A percentile compares a stretch with the other conserved stretches of the same genome.
Evolutionary conservation across 768 basidiomycete genomes (phyloP).

Genomic region (Boletus rubescentipes): DNA sequence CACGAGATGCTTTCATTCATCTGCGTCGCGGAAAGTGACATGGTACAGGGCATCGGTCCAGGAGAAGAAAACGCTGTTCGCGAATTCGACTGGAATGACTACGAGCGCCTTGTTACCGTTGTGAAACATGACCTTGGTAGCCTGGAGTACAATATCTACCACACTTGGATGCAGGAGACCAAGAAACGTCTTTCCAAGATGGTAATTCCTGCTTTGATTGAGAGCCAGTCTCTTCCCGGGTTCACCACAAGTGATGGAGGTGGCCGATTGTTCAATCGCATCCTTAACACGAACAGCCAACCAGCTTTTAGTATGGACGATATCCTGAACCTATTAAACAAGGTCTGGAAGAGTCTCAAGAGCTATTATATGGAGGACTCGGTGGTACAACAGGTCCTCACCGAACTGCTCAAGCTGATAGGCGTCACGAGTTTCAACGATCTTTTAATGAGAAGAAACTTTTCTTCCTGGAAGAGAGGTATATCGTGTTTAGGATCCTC

Average conservation of each 20-base stretch:
- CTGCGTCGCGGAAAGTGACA: constrained; percentile 97
- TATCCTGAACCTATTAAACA: constrained; percentile 93
- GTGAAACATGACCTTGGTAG: constrained; percentile 99
- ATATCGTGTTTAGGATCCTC: constrained; percentile 21
- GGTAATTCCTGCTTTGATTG: constrained; percentile 98
- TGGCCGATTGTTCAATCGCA: constrained; percentile 89
- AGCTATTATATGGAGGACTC: constrained; percentile 98
- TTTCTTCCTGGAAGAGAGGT: constrained; percentile 99
- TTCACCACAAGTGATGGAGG: constrained; percentile 96
- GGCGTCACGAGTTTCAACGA: constrained; percentile 99
- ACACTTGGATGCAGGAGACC: constrained; percentile 98
- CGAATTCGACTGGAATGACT: constrained; percentile 95
- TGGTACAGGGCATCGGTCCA: constrained; percentile 96
- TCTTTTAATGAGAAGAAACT: constrained; percentile 96
- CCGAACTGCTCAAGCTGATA: constrained; percentile 91
- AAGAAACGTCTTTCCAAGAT: constrained; percentile 96
- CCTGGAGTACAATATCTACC: constrained; percentile 99
- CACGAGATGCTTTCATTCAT: constrained; percentile 99
- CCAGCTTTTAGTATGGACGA: constrained; percentile 99
- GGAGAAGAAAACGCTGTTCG: constrained; percentile 91
- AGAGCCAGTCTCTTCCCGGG: constrained; percentile 95
- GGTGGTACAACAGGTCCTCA: constrained; percentile 92
- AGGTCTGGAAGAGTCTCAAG: constrained; percentile 97
- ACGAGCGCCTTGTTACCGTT: constrained; percentile 94
- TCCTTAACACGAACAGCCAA: constrained; percentile 78